Conservation (phyloP, 768 basidiomycete species). For the Suillus fuscotomentosus region DNA sequence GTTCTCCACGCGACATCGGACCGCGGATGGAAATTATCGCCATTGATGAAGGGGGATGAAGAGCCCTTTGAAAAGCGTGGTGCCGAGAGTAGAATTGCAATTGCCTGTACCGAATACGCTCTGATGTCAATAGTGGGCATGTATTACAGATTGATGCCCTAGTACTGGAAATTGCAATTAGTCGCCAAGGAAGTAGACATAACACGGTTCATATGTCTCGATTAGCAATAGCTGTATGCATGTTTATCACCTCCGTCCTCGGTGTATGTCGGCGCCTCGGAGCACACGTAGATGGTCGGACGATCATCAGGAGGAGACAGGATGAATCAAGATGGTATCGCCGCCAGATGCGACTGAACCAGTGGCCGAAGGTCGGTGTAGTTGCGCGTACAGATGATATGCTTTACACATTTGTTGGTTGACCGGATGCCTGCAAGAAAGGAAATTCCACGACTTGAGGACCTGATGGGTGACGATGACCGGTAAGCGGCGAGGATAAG, state of each 20-base stretch:
- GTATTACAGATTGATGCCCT: background rate
- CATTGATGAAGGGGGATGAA: conserved; percentile 80
- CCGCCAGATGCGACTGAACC: background rate
- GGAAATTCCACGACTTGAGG: background rate
- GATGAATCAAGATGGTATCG: background rate
- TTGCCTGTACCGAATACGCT: conserved; percentile 78
- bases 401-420: background rate
- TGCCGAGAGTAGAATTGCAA: conserved; percentile 54
- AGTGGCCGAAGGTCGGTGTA: background rate
- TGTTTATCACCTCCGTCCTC: background rate
- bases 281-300: background rate
- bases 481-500: background rate
- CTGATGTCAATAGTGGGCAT: conserved; percentile 30
- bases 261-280: background rate
- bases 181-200: conserved; percentile 9
- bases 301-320: background rate
- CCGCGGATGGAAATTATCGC: conserved; percentile 82
- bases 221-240: background rate
- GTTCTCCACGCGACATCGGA: conserved; percentile 66
- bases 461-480: background rate
- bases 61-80: conserved; percentile 34
- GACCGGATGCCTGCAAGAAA: background rate
- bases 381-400: background rate
- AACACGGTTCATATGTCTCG: conserved; percentile 42
- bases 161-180: background rate